These are phyloP conservation scores for Zygosaccharomyces pseudobailii DNA, from an alignment of 1,139 yeast genomes.

Conservation along the genomic window DNA sequence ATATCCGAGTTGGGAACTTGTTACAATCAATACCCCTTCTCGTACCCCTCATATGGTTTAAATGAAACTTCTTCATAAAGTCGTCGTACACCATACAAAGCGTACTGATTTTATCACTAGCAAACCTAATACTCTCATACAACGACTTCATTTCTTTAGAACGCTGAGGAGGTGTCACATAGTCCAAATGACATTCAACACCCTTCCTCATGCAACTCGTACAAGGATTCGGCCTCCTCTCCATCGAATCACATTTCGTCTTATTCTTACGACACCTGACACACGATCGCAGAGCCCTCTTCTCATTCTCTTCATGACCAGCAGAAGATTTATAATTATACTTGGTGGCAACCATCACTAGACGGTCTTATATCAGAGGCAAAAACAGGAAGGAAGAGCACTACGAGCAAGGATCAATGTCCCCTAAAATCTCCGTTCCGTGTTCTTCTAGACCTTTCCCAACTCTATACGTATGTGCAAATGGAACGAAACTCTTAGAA, in stretches of 20 bases:
- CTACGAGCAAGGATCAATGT: not conserved
- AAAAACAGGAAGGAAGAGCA: not conserved
- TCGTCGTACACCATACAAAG: conserved; percentile 7
- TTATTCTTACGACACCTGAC: conserved; percentile 60
- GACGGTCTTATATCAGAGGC: not conserved
- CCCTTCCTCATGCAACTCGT: conserved; percentile 51
- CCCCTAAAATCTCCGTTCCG: not conserved
- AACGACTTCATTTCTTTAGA: conserved; percentile 20
- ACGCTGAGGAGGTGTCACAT: conserved; percentile 38
- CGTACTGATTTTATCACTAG: conserved; percentile 8
- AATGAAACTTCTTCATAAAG: conserved; percentile 1
- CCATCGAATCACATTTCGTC: conserved; percentile 56
- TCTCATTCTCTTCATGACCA: conserved; percentile 2
- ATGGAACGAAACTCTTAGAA: not conserved
- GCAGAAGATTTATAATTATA: not conserved
- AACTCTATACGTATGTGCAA: not conserved
- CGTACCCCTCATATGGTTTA: not conserved
- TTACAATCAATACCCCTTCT: not conserved
- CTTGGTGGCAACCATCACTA: not conserved
- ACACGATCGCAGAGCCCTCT: conserved; percentile 51
- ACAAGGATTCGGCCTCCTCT: conserved; percentile 52
- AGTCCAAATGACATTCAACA: conserved; percentile 49
- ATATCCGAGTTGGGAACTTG: conserved; percentile 6
- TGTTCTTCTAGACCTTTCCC: not conserved
- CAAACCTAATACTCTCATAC: conserved; percentile 14